Conservation (phyloP, 202 grass and related monocot genomes). For the Zoysia matrella region DNA sequence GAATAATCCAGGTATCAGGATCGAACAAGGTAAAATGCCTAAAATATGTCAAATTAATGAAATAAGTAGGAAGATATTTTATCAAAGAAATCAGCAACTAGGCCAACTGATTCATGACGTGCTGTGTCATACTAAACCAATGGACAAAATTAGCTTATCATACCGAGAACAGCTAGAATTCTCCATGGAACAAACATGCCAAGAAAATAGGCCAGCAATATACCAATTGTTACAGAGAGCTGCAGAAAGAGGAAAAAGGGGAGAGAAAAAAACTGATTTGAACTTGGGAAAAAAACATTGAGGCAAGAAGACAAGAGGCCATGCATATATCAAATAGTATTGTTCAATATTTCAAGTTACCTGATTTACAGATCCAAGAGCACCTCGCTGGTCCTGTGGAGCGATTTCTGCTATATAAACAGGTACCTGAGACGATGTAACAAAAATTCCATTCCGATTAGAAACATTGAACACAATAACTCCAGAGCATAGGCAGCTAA, state of each 20-base stretch:
- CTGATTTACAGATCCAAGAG: slow-evolving; percentile 70
- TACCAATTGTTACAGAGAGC: slow-evolving; percentile 72
- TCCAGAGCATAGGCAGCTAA: not conserved
- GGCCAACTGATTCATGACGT: not conserved
- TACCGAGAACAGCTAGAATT: slow-evolving; percentile 71
- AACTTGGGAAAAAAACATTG: not conserved
- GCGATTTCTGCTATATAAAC: slow-evolving; percentile 83
- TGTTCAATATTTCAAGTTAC: slow-evolving; percentile 32
- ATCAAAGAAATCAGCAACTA: slow-evolving; percentile 10
- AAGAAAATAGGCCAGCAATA: slow-evolving; percentile 62
- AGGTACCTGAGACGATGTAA: slow-evolving; percentile 57
- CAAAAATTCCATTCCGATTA: not conserved
- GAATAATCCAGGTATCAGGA: slow-evolving; percentile 64
- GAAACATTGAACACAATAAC: not conserved
- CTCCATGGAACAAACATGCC: slow-evolving; percentile 78
- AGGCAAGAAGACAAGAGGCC: not conserved
- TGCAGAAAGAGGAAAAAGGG: slow-evolving; percentile 36
- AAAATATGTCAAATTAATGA: slow-evolving; percentile 21
- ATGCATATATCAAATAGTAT: not conserved
- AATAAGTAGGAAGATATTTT: slow-evolving; percentile 25
- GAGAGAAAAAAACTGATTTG: not conserved
- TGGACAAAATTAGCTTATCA: slow-evolving; percentile 16
- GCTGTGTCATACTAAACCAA: slow-evolving; percentile 31
- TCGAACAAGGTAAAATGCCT: slow-evolving; percentile 64
- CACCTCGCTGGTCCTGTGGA: slow-evolving; percentile 70